Evolutionary conservation across 2,329 filamentous ascomycete genomes (phyloP), one percentile per base, ranked within the genome.

Genomic region (Fusarium piperis): DNA sequence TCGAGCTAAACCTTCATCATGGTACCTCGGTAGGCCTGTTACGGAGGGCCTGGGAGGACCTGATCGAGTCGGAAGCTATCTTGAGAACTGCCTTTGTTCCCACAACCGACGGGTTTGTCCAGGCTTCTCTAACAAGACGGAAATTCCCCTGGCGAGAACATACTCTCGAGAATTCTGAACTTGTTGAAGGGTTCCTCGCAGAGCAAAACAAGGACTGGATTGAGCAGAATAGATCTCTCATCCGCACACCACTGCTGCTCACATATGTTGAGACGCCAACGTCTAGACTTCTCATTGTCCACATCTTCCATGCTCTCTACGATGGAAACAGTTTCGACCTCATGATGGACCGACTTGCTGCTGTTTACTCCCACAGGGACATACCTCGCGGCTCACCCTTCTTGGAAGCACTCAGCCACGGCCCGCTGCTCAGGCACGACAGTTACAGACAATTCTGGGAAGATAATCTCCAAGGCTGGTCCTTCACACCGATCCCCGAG

Each of bases 301-400:
- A 92, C 51, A 90, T 97, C 1, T 97, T 97, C 80, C 95, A 98
- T 78, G 94, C 89, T 0, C 80, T 97, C 0, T 98, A 98, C 74
- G 95, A 98, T 79, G 95, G 94, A 2, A 92, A 88, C 71, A 95
- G 94, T 67, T 87, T 97, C 39, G 85, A 87, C 2, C 79, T 94
- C 26, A 85, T 97, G 39, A 85, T 97, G 20, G 78, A 87, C 4
- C 81, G 85, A 20, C 84, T 97, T 76, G 16, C 76, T 30, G 44
- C 56, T 10, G 51, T 73, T 9, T 79, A 79, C 44, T 15, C 36
- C 3, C 59, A 58, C 3, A 26, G 74, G 51, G 9, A 74, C 65
- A 38, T 73, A 3, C 1, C 77, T 1, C 74, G 78, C 9, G 84
- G 83, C 0, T 89, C 89, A 1, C 77, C 83, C 0, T 97, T 96